Evolutionary conservation across 176 grass and related monocot species (phyloP), one percentile per base, ranked within the genome.

Genomic region (Musa beccarii): DNA sequence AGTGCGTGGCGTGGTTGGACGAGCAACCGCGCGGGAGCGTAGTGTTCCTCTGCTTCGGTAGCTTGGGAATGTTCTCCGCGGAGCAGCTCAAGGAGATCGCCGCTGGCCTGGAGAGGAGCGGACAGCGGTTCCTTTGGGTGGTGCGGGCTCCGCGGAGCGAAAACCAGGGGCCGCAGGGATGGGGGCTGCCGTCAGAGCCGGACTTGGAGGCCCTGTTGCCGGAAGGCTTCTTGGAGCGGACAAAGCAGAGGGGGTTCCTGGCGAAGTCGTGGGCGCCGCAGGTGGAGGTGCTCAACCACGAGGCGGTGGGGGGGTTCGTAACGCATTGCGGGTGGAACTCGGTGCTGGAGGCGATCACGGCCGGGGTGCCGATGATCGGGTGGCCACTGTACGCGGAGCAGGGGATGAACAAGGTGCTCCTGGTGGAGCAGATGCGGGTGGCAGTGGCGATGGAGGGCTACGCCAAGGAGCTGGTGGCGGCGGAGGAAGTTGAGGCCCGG

Each of bases 251-350:
- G 8, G 88, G 88, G 9, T 28, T 90, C 19, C 69, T 90, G 70
- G 6, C 81, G 20, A 84, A 76, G 69, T 74, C 78, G 0, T 92
- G 89, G 89, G 86, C 81, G 26, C 89, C 86, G 51, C 90, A 89
- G 76, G 75, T 78, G 49, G 70, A 66, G 15, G 74, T 81, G 25
- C 84, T 85, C 2, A 10, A 22, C 0, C 84, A 85, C 74, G 51
- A 21, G 6, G 75, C 84, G 16, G 63, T 81, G 0, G 87, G 68
- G 11, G 80, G 70, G 13, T 86, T 89, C 81, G 80, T 89, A 61
- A 86, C 87, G 3, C 87, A 89, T 66, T 89, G 87, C 66, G 87
- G 87, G 6, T 84, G 87, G 87, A 89, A 89, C 84, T 89, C 81
- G 56, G 51, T 12, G 13, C 15, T 79, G 65, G 87, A 89, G 61